Evolutionary conservation across 148 eudicot species (phyloP).

Genomic region (Amaranthus hypochondriacus): DNA sequence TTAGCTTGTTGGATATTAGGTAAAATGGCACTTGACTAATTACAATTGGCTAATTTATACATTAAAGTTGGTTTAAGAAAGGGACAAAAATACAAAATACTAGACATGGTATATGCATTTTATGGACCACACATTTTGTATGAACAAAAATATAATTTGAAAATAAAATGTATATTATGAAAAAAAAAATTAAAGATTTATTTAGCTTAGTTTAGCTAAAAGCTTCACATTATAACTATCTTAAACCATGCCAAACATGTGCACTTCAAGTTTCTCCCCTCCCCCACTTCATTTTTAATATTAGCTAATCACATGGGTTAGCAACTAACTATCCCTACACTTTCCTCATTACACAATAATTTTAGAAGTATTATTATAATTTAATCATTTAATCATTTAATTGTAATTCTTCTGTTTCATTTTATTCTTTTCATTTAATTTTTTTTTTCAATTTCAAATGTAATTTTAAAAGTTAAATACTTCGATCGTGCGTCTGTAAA

Average conservation of each 20-base stretch:
- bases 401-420: background rate
- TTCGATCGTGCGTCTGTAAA: no score
- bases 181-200: background rate
- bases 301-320: background rate
- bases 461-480: no score
- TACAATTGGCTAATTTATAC: background rate
- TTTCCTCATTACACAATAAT: background rate
- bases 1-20: background rate
- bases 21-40: background rate
- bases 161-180: background rate
- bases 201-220: background rate
- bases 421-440: background rate
- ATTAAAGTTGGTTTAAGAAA: background rate
- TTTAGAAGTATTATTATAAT: background rate
- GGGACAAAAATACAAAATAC: conserved; percentile 8
- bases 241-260: conserved; percentile 30
- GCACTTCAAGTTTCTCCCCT: conserved; percentile 13
- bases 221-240: conserved; percentile 15
- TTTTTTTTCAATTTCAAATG: background rate
- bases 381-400: background rate
- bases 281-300: background rate
- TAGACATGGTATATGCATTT: background rate
- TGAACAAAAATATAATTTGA: conserved; percentile 1
- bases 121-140: conserved; percentile 2
- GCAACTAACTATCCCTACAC: background rate